phyloP scores from a whole-genome alignment of 2,329 filamentous ascomycete genomes.

The Mycosphaerelloides madeirae region DNA sequence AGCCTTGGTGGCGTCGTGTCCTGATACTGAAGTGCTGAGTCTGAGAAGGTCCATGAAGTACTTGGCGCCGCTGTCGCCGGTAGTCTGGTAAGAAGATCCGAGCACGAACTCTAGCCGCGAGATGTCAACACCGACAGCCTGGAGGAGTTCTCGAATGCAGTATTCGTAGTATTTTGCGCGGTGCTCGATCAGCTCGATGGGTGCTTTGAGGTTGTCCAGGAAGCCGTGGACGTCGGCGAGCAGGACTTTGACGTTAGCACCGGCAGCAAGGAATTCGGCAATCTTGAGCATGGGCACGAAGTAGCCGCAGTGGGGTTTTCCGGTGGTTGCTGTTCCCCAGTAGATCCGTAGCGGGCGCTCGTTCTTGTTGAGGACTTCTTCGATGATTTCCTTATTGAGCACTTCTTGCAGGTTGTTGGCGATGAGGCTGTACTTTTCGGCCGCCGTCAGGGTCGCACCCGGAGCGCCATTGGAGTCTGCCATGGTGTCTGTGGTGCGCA shows the following conservation, averaged over 20 bases:
- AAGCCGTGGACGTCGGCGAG: conserved; percentile 58
- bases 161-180: conserved; percentile 79
- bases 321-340: conserved; percentile 84
- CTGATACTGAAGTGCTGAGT: conserved; percentile 63
- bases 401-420: conserved; percentile 70
- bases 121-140: conserved; percentile 72
- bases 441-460: conserved; percentile 23
- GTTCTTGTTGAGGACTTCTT: conserved; percentile 63
- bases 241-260: conserved; percentile 59
- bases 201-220: conserved; percentile 56
- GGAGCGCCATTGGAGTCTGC: conserved; percentile 11
- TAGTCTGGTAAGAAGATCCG: conserved; percentile 54
- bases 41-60: conserved; percentile 90
- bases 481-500: conserved; percentile 1
- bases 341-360: conserved; percentile 73
- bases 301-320: conserved; percentile 85
- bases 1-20: conserved; percentile 82
- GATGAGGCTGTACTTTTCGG: conserved; percentile 70
- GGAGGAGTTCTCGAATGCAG: conserved; percentile 68
- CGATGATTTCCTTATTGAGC: conserved; percentile 78
- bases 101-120: conserved; percentile 77
- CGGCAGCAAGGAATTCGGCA: conserved; percentile 78
- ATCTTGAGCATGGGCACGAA: conserved; percentile 86
- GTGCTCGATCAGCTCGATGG: conserved; percentile 77
- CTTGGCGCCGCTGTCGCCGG: conserved; percentile 62